These are phyloP conservation scores for Hura crepitans DNA, from an alignment of 441 rosid genomes.

Conservation along the genomic window DNA sequence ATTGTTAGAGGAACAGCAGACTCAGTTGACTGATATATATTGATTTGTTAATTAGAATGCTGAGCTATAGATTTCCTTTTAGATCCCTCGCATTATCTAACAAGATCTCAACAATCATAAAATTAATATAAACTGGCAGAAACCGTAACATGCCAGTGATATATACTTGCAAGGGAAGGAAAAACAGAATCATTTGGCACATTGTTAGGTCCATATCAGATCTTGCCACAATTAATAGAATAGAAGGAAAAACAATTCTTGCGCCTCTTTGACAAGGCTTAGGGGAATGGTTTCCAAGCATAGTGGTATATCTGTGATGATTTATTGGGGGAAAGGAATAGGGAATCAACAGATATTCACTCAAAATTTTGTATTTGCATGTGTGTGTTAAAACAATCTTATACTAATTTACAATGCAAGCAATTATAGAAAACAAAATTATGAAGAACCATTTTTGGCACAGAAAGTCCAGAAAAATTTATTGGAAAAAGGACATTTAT, in stretches of 20 bases:
- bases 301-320: neutral
- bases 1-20: neutral
- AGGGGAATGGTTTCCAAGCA: neutral
- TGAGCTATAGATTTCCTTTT: neutral
- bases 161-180: neutral
- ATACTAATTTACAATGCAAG: neutral
- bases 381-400: no score
- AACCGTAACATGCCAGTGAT: neutral
- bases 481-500: neutral
- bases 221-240: neutral
- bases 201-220: neutral
- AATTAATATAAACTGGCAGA: neutral
- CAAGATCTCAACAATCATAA: neutral
- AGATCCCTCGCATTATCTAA: neutral
- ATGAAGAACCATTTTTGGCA: neutral
- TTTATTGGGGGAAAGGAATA: neutral
- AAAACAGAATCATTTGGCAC: neutral
- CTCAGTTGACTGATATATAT: neutral
- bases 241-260: neutral
- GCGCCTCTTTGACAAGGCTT: neutral
- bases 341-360: neutral
- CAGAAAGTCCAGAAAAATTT: neutral
- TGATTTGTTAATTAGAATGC: neutral
- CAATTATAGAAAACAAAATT: neutral
- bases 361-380: no score